phyloP scores from a whole-genome alignment of 2,329 filamentous ascomycete species.

The Stenocarpella maydis region DNA sequence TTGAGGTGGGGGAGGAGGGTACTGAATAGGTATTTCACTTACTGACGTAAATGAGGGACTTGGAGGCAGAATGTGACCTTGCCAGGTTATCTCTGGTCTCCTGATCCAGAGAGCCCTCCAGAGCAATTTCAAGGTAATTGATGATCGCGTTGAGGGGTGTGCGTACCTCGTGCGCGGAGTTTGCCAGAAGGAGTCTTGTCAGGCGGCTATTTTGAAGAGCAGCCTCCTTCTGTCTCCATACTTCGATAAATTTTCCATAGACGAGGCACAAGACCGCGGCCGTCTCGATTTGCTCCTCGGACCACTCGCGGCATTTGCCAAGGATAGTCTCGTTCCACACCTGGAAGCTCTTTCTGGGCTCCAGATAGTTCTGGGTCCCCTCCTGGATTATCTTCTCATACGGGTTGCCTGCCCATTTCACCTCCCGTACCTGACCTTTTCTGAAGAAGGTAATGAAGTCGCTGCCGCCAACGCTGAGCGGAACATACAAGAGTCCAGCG shows the following conservation, averaged over 20 bases:
- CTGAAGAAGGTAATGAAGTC: constrained; percentile 95
- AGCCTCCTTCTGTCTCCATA: constrained; percentile 90
- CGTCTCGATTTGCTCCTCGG: constrained; percentile 87
- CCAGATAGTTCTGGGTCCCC: constrained; percentile 76
- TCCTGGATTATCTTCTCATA: constrained; percentile 80
- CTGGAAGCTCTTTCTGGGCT: constrained; percentile 82
- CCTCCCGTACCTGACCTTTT: constrained; percentile 76
- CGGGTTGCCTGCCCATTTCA: constrained; percentile 87
- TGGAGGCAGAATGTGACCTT: constrained; percentile 88
- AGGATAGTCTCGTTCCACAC: constrained; percentile 83
- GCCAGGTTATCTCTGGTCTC: constrained; percentile 87
- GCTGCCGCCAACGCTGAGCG: constrained; percentile 75
- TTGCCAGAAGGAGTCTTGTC: constrained; percentile 80
- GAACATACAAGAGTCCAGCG: constrained; percentile 83
- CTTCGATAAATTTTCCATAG: constrained; percentile 90
- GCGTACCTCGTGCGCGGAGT: constrained; percentile 90
- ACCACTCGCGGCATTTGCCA: constrained; percentile 87
- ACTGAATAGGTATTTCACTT: constrained; percentile 8
- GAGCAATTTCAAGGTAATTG: constrained; percentile 90
- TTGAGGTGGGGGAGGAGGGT: too few species aligned
- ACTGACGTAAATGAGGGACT: constrained; percentile 88
- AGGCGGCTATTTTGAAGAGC: constrained; percentile 83
- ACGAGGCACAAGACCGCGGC: constrained; percentile 87
- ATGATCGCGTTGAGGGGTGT: constrained; percentile 94
- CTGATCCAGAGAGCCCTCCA: constrained; percentile 80